phyloP scores from a whole-genome alignment of 1,284 basidiomycete species.

The Malassezia yamatoensis region DNA sequence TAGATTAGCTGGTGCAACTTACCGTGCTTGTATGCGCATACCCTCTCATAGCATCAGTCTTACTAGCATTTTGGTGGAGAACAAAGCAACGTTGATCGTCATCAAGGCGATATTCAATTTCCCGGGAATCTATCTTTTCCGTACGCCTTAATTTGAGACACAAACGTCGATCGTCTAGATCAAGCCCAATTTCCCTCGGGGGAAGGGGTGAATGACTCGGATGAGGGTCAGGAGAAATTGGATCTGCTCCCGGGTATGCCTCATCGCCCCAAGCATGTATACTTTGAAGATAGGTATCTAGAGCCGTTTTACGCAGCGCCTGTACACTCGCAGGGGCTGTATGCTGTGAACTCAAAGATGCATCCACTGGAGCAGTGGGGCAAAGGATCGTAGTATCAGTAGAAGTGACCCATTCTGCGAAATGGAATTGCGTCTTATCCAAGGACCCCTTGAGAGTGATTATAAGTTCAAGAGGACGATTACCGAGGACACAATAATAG shows the following conservation, averaged over 20 bases:
- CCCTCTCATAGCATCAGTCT: neutral
- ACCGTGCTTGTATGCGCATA: neutral
- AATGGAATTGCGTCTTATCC: neutral
- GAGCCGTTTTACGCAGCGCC: neutral
- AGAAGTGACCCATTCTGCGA: neutral
- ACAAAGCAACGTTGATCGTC: neutral
- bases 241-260: neutral
- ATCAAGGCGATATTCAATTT: neutral
- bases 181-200: neutral
- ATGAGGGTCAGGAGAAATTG: neutral
- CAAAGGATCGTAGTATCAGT: neutral
- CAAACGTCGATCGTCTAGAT: neutral
- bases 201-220: neutral
- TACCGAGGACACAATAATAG: neutral
- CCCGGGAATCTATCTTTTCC: neutral
- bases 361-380: slow-evolving; percentile 6
- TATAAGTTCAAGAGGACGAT: neutral
- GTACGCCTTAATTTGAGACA: neutral
- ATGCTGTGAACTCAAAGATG: neutral
- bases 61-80: neutral
- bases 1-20: neutral
- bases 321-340: neutral
- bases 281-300: slow-evolving; percentile 3
- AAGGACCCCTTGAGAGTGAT: neutral
- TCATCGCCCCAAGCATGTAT: slow-evolving; percentile 1